A percentile compares a stretch with the other conserved stretches of the same genome.
Evolutionary conservation across 2,329 filamentous ascomycete genomes (phyloP).

Genomic region (Aspergillus flavus): DNA sequence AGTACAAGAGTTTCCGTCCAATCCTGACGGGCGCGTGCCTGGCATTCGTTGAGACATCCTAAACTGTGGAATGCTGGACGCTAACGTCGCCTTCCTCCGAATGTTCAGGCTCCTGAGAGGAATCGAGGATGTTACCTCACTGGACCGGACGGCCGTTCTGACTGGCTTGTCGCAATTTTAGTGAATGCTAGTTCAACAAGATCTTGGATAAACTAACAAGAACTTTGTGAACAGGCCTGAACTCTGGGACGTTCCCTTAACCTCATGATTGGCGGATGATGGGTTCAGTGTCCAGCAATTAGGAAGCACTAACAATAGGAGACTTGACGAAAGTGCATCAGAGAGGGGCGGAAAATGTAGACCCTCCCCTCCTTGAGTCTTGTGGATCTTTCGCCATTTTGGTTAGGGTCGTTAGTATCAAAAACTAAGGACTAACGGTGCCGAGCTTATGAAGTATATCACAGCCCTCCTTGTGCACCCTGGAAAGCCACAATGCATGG

Average conservation of each 20-base stretch:
- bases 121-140: conserved; percentile 5
- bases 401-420: conserved; percentile 4
- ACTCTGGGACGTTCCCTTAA: not conserved
- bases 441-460: conserved; percentile 12
- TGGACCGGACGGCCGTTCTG: not conserved
- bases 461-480: not conserved
- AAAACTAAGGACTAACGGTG: conserved; percentile 11
- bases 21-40: not conserved
- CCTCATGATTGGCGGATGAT: conserved; percentile 1
- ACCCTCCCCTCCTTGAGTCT: not conserved
- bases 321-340: not conserved
- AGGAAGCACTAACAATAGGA: not conserved
- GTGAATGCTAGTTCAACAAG: conserved; percentile 1
- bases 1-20: not conserved
- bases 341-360: conserved; percentile 7
- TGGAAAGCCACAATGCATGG: not conserved
- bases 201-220: conserved; percentile 5
- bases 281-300: conserved; percentile 1
- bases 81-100: not conserved
- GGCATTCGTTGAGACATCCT: conserved; percentile 1
- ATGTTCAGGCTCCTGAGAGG: not conserved
- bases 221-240: conserved; percentile 1
- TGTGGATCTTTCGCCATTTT: conserved; percentile 5
- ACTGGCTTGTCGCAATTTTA: conserved; percentile 6
- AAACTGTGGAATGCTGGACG: conserved; percentile 6